Percentiles rank a stretch among this genome's conserved stretches.
These are phyloP conservation scores for Hyaloscypha finlandica DNA, from an alignment of 495 filamentous ascomycete species.

Conservation along the genomic window DNA sequence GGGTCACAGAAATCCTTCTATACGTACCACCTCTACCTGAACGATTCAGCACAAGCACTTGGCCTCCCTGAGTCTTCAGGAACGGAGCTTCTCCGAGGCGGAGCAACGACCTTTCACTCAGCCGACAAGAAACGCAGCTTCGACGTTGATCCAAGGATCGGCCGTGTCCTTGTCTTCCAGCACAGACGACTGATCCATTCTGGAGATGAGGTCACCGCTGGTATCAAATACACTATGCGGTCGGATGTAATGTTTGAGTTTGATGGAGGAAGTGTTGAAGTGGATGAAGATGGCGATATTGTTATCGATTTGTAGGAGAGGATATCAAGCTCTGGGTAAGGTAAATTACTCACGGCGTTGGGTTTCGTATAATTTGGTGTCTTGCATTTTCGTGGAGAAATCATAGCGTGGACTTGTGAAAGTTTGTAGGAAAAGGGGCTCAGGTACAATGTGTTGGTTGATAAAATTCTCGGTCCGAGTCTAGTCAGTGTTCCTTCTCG, in stretches of 20 bases:
- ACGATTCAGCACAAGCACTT: slow-evolving; percentile 52
- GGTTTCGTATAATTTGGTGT: background rate
- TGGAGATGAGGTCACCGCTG: slow-evolving; percentile 72
- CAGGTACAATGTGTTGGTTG: background rate
- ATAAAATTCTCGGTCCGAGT: background rate
- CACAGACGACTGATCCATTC: slow-evolving; percentile 68
- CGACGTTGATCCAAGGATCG: slow-evolving; percentile 69
- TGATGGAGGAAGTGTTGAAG: slow-evolving; percentile 19
- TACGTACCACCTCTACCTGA: slow-evolving; percentile 86
- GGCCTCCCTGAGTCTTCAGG: slow-evolving; percentile 26
- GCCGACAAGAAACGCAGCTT: slow-evolving; percentile 45
- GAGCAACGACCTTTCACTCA: slow-evolving; percentile 65
- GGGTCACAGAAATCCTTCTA: slow-evolving; percentile 61
- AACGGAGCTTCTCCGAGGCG: slow-evolving; percentile 51
- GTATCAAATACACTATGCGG: slow-evolving; percentile 75
- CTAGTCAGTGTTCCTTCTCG: too few relatives aligned
- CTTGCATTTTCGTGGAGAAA: background rate
- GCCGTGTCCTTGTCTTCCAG: slow-evolving; percentile 77
- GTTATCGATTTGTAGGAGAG: background rate
- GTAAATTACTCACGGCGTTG: background rate
- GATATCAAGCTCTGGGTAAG: background rate
- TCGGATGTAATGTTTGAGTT: slow-evolving; percentile 74
- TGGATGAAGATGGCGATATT: slow-evolving; percentile 1
- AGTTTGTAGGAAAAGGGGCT: background rate
- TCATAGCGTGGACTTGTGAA: background rate